These are phyloP conservation scores for Meyerozyma elateridarum DNA, from an alignment of 1,139 yeast species.

Conservation along the genomic window DNA sequence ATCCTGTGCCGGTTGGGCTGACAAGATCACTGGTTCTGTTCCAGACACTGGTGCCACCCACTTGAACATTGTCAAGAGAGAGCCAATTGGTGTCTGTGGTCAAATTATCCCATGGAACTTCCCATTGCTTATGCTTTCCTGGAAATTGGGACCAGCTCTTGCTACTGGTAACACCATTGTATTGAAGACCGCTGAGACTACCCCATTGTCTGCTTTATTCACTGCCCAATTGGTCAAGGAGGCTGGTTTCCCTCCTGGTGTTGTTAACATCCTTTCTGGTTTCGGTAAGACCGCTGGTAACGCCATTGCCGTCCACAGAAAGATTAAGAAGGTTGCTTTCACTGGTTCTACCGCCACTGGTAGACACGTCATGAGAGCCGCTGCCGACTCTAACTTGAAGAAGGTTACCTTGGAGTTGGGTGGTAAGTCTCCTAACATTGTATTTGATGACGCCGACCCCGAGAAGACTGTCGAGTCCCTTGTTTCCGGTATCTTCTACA, in stretches of 20 bases:
- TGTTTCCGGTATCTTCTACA: constrained; percentile 63
- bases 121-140: constrained; percentile 78
- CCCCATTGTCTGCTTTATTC: constrained; percentile 74
- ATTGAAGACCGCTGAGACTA: constrained; percentile 76
- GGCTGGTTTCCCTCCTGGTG: constrained; percentile 80
- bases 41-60: constrained; percentile 19
- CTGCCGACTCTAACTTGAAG: constrained; percentile 65
- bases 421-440: constrained; percentile 81
- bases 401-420: constrained; percentile 82
- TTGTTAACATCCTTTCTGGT: constrained; percentile 70
- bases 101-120: constrained; percentile 87
- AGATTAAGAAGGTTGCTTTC: constrained; percentile 74
- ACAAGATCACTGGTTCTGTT: constrained; percentile 15
- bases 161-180: constrained; percentile 80
- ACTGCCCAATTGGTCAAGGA: constrained; percentile 56
- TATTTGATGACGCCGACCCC: constrained; percentile 69
- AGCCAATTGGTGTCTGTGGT: constrained; percentile 79
- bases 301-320: constrained; percentile 63
- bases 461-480: constrained; percentile 59
- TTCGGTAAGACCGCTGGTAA: constrained; percentile 76
- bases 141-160: constrained; percentile 84
- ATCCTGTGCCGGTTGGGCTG: constrained; percentile 18
- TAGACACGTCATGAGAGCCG: constrained; percentile 66
- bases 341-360: constrained; percentile 87
- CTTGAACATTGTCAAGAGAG: constrained; percentile 33